These are phyloP conservation scores for Phytophthora podocarpi DNA, from an alignment of 352 stramenopile genomes.

Conservation along the genomic window DNA sequence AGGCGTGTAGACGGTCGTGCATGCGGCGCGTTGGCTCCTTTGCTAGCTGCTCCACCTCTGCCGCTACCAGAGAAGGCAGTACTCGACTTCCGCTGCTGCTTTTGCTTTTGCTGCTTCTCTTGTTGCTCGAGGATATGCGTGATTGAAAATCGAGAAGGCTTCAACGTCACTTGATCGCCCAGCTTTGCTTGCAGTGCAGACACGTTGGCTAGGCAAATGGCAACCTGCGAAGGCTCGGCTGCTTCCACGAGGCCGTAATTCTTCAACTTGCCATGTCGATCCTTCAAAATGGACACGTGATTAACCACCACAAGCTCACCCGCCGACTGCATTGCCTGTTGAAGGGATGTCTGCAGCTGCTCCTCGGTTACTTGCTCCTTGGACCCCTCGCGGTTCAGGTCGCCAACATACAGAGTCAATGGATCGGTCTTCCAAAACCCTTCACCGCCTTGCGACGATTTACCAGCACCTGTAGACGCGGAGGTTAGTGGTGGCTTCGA, in stretches of 20 bases:
- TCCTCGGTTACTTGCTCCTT: constrained; percentile 42
- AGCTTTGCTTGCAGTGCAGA: constrained; percentile 42
- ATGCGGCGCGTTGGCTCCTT: constrained; percentile 23
- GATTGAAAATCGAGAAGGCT: constrained; percentile 69
- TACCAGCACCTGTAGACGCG: constrained; percentile 10
- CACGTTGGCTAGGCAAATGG: constrained; percentile 36
- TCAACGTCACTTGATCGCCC: constrained; percentile 56
- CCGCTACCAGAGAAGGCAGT: neutral
- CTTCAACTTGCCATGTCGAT: constrained; percentile 64
- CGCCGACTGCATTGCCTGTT: constrained; percentile 39
- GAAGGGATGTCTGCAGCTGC: constrained; percentile 44
- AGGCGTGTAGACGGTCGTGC: constrained; percentile 37
- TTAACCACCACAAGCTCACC: constrained; percentile 44
- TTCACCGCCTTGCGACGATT: constrained; percentile 11
- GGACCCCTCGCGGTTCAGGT: constrained; percentile 40
- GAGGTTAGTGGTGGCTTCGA: constrained; percentile 46
- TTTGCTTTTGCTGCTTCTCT: constrained; percentile 49
- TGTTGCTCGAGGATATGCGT: constrained; percentile 63
- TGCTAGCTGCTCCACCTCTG: constrained; percentile 2
- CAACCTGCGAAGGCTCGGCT: constrained; percentile 32
- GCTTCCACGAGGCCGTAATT: constrained; percentile 73
- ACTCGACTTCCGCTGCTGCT: constrained; percentile 30
- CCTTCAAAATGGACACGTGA: constrained; percentile 58
- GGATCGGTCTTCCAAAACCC: constrained; percentile 54
- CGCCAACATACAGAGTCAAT: constrained; percentile 63